Conservation (phyloP, 2,329 filamentous ascomycete genomes). For the Ophiognomonia clavigignenti-juglandacearum region DNA sequence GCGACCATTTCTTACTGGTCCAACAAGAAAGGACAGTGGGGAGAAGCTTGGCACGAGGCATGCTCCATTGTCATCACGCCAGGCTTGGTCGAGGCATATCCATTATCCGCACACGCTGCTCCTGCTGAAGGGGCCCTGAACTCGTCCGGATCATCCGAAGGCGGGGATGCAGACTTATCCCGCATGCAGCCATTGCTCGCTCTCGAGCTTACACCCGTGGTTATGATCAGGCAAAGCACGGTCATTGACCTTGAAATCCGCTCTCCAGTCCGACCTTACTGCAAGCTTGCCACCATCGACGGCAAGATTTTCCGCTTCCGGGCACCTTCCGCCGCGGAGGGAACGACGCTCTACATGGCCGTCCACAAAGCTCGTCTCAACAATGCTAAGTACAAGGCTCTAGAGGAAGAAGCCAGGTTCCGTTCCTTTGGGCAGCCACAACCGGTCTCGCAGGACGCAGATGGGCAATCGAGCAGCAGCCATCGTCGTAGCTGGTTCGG, state of each 20-base stretch:
- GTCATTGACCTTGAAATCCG: conserved; percentile 91
- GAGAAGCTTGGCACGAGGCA: conserved; percentile 46
- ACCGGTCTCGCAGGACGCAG: conserved; percentile 42
- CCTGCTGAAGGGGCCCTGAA: conserved; percentile 26
- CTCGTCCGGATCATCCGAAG: conserved; percentile 29
- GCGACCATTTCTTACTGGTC: conserved; percentile 60
- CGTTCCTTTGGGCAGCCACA: conserved; percentile 64
- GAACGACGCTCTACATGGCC: conserved; percentile 74
- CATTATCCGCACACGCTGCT: conserved; percentile 32
- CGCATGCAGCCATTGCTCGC: conserved; percentile 51
- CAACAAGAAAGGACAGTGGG: conserved; percentile 55
- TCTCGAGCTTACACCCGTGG: conserved; percentile 84
- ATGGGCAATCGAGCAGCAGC: conserved; percentile 37
- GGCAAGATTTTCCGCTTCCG: conserved; percentile 84
- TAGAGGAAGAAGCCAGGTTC: conserved; percentile 63
- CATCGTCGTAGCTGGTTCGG: conserved; percentile 55
- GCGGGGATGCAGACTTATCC: conserved; percentile 23
- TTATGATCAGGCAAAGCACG: conserved; percentile 85
- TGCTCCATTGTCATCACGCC: conserved; percentile 54
- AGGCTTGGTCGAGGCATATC: conserved; percentile 55
- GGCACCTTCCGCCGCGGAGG: conserved; percentile 70
- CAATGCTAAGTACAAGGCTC: conserved; percentile 78
- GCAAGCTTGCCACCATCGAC: conserved; percentile 61
- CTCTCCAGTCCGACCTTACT: conserved; percentile 72
- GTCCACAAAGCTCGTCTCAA: conserved; percentile 88